Conservation (phyloP, 345 rosid genomes). For the Schrenkiella parvula region DNA sequence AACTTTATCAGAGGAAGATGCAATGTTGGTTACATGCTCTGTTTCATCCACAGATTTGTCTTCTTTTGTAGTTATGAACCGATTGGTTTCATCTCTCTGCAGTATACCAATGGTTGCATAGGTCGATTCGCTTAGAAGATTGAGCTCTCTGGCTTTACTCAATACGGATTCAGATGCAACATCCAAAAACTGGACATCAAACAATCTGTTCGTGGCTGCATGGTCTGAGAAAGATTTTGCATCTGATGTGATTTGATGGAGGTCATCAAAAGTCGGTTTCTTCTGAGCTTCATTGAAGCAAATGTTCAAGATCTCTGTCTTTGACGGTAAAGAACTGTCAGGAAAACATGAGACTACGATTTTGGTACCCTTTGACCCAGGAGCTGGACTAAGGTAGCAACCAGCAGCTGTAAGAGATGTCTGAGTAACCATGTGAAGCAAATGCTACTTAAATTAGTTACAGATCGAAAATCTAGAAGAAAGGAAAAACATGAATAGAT, state of each 20-base stretch:
- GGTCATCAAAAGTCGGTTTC: conserved; percentile 22
- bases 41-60: conserved; percentile 24
- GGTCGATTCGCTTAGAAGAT: conserved; percentile 65
- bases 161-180: conserved; percentile 48
- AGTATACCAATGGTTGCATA: conserved; percentile 40
- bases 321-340: conserved; percentile 53
- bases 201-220: conserved; percentile 32
- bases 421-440: conserved; percentile 40
- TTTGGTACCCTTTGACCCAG: conserved; percentile 79
- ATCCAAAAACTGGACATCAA: conserved; percentile 45
- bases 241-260: conserved; percentile 41
- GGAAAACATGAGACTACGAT: conserved; percentile 71
- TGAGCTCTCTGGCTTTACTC: conserved; percentile 59
- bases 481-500: conserved; percentile 3
- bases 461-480: not conserved
- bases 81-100: conserved; percentile 59
- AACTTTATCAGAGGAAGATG: conserved; percentile 16
- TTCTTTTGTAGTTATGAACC: conserved; percentile 48
- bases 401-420: conserved; percentile 89
- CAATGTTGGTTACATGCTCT: conserved; percentile 12
- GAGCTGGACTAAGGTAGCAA: conserved; percentile 88
- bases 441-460: not conserved
- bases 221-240: conserved; percentile 40
- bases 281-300: conserved; percentile 30
- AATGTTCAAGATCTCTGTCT: conserved; percentile 37